A percentile compares a stretch with the other conserved stretches of the same genome.
Evolutionary conservation across 495 filamentous ascomycete genomes (phyloP).

Genomic region (Aspergillus heteromorphus): DNA sequence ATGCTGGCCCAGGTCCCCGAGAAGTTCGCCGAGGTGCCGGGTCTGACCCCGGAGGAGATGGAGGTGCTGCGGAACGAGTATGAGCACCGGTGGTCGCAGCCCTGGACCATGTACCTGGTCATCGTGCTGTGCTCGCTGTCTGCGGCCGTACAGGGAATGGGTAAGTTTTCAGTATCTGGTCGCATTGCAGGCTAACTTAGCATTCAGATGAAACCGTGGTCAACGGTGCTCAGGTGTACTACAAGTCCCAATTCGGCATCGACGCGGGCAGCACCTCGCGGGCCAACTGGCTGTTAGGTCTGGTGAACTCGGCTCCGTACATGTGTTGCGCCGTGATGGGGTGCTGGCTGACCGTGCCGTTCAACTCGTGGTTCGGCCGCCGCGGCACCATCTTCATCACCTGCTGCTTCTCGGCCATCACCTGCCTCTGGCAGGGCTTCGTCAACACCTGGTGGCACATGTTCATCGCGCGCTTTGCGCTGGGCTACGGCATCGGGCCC

Average conservation of each 20-base stretch:
- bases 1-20: conserved; percentile 59
- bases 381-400: conserved; percentile 80
- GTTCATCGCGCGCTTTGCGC: conserved; percentile 64
- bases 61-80: conserved; percentile 57
- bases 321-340: conserved; percentile 71
- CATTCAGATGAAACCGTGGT: conserved; percentile 69
- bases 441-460: conserved; percentile 70
- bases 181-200: conserved; percentile 18
- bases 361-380: conserved; percentile 74
- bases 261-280: conserved; percentile 27
- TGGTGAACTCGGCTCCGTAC: conserved; percentile 61
- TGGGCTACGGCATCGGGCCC: conserved; percentile 75
- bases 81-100: conserved; percentile 68
- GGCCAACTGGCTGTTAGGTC: conserved; percentile 60
- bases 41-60: conserved; percentile 52
- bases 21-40: conserved; percentile 48
- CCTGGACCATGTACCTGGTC: conserved; percentile 62
- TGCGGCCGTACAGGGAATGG: conserved; percentile 68
- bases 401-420: conserved; percentile 58
- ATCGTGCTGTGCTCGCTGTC: conserved; percentile 58
- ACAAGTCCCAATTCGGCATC: conserved; percentile 64
- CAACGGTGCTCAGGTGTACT: conserved; percentile 75
- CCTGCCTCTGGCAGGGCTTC: conserved; percentile 75
- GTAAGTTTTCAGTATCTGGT: conserved; percentile 25
- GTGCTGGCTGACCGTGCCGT: conserved; percentile 78